Evolutionary conservation across 179 eudicot species (phyloP), one percentile per base, ranked within the genome.

Genomic region (Sideroxylon spinosum): DNA sequence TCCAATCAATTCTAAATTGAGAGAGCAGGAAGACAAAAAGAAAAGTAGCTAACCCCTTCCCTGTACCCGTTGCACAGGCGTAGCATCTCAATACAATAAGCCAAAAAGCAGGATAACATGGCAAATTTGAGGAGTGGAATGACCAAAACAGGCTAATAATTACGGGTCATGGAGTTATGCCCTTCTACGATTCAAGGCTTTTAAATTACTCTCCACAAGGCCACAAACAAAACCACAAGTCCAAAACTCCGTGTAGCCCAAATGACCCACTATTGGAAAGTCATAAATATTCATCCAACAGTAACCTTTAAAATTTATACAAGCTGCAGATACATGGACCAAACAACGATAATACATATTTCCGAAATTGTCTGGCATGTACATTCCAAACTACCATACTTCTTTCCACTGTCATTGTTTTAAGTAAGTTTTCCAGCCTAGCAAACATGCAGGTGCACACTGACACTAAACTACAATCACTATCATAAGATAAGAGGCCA

Each of bases 1-100:
- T 10, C 67, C 56, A 78, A 76, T 73, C 68, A 79, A 20, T 49
- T 7, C 70, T 70, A 53, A 71, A 52, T 26, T 77, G 6, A 64
- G 14, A 80, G 17, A 29, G 29, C 56, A 17, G 77, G 61, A 17
- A 75, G 57, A 73, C 22, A 6, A 76, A 23, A 77, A 68, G 57
- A 67, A 56, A 9, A 52, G 3, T n/a, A n/a, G n/a, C n/a, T n/a
- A n/a, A n/a, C n/a, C n/a, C n/a, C n/a, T n/a, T n/a, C n/a, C n/a
- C n/a, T n/a, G n/a, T n/a, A n/a, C n/a, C n/a, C n/a, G n/a, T 37
- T 9, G 14, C 12, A 37, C 4, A 76, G 26, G 20, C 20, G 11
- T 25, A 13, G 9, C 28, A 32, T 53, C 32, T 53, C 28, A n/a
- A 71, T 23, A 44, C 5, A 65, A 71, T 71, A 78, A 78, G 52